Evolutionary conservation across 345 rosid genomes (phyloP).

Genomic region (Abelmoschus esculentus): DNA sequence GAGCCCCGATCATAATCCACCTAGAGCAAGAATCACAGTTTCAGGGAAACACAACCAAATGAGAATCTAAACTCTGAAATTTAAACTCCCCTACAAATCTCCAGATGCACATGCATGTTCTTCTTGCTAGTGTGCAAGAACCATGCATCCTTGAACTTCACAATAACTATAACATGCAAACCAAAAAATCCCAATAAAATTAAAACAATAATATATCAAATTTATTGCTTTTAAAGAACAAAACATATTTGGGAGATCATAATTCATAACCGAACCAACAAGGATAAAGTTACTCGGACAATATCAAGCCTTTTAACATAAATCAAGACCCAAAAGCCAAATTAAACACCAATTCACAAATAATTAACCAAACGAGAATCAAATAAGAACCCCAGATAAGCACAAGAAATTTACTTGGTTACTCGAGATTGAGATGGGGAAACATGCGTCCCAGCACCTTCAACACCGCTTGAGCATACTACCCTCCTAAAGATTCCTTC

Average conservation of each 20-base stretch:
- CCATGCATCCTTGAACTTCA: too few species aligned
- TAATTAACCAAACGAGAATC: neutral
- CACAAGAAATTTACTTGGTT: slow-evolving; percentile 37
- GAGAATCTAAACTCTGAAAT: slow-evolving; percentile 1
- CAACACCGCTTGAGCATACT: slow-evolving; percentile 42
- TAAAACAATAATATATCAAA: too few species aligned
- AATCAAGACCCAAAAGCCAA: too few species aligned
- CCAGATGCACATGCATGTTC: neutral
- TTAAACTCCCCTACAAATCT: neutral
- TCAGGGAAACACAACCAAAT: neutral
- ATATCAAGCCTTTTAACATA: too few species aligned
- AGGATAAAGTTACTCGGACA: too few species aligned
- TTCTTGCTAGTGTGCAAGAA: neutral
- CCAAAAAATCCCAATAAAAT: too few species aligned
- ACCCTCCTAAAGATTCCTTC: slow-evolving; percentile 38
- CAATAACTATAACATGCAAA: too few species aligned
- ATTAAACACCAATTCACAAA: neutral
- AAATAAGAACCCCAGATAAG: slow-evolving; percentile 3
- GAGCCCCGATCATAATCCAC: neutral
- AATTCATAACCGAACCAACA: too few species aligned
- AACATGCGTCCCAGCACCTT: slow-evolving; percentile 36
- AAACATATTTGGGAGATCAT: too few species aligned
- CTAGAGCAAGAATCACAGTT: too few species aligned
- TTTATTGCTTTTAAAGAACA: too few species aligned
- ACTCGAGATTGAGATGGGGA: slow-evolving; percentile 46